Conservation (phyloP, 345 rosid species). For the Syzygium aromaticum region DNA sequence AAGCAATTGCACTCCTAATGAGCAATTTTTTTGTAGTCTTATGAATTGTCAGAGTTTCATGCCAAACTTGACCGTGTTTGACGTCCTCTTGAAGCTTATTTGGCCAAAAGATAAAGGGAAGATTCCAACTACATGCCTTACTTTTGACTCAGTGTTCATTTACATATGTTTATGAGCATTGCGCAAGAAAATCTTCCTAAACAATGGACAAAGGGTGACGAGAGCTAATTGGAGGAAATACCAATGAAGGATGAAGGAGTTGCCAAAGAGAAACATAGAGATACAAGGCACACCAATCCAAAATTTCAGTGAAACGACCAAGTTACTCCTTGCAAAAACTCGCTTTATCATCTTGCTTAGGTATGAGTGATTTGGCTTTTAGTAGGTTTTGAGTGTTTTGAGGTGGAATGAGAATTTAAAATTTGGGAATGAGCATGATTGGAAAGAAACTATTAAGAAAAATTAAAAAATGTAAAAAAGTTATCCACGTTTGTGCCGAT, state of each 20-base stretch:
- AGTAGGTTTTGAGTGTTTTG: neutral
- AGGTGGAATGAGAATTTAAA: neutral
- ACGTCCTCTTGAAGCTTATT: neutral
- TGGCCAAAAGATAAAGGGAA: neutral
- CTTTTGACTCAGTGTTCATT: neutral
- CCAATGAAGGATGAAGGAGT: neutral
- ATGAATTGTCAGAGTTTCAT: neutral
- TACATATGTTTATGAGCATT: neutral
- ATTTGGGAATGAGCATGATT: neutral
- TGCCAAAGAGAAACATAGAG: neutral
- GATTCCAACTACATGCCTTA: neutral
- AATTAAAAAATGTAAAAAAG: no score
- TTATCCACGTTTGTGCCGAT: no score
- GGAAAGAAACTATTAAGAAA: neutral
- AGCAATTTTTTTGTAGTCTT: neutral
- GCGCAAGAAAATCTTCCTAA: neutral
- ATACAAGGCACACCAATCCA: neutral
- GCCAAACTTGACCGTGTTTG: neutral
- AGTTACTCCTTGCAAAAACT: neutral
- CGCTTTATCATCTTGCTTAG: neutral
- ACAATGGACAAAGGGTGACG: neutral
- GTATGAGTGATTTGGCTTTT: neutral
- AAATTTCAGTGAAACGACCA: neutral
- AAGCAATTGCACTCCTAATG: neutral
- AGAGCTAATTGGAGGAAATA: neutral